Evolutionary conservation across 2,329 filamentous ascomycete species (phyloP), one percentile per base, ranked within the genome.

Genomic region (Cordyceps cateniannulata): DNA sequence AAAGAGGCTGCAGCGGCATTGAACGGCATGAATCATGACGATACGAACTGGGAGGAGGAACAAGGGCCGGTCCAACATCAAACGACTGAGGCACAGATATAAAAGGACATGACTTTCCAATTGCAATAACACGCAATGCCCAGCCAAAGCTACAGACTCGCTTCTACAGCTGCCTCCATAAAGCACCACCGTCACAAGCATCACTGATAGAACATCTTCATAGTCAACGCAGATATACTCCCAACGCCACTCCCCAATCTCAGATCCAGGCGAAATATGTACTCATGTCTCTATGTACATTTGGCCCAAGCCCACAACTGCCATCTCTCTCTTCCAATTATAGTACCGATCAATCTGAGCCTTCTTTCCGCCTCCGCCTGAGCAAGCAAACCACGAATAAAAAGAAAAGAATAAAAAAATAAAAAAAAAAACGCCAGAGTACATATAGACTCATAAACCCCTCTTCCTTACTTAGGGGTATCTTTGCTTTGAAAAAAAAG

Each of bases 171-270:
- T 47, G 47, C 47, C 14, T 12, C 16, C 35, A 32, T 18, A 29
- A 49, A 32, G 16, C 14, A 20, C 20, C 27, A 3, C 24, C 54
- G 20, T 20, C 29, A 14, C 10, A 9, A 52, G 7, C n/a, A 59
- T 45, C 44, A 25, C 35, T 50, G n/a, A 40, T 51, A 52, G 47
- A 44, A 22, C 18, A 29, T 49, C 8, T 48, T 58, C 32, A 57
- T 50, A 44, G 45, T n/a, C 45, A 50, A 52, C 35, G 47, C 56
- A 45, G 52, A 51, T 52, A 52, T 52, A 59, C 52, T 59, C n/a
- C 14, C 38, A 35, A 38, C 38, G 48, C 48, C 55, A 27, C 54
- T 32, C 48, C n/a, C 32, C 12, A 18, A 20, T 58, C 45, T 57
- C 45, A 58, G 48, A 51, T 52, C 38, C 25, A 35, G 48, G 24